Conservation (phyloP, 2,329 filamentous ascomycete species). For the Sphaerulina populicola region DNA sequence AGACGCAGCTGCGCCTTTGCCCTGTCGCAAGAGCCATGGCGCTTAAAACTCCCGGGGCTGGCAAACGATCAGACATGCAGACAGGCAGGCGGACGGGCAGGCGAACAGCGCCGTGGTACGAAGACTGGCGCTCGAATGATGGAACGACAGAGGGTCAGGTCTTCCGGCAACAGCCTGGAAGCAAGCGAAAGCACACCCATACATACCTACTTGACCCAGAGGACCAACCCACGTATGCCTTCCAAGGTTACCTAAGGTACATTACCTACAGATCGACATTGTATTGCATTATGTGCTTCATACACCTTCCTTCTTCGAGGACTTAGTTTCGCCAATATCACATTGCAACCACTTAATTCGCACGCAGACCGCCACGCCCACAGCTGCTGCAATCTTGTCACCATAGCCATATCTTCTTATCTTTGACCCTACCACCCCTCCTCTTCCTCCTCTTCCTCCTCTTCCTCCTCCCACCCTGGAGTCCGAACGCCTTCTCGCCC, state of each 20-base stretch:
- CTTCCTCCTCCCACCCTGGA: conserved; percentile 5
- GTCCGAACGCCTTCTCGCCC: conserved; percentile 13
- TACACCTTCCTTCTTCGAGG: background rate
- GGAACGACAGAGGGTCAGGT: no score
- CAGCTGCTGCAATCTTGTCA: background rate
- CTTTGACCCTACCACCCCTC: background rate
- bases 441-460: background rate
- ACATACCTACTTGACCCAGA: no score
- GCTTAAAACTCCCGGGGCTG: background rate
- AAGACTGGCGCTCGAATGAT: no score
- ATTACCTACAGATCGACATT: background rate
- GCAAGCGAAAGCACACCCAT: background rate
- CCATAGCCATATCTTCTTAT: background rate
- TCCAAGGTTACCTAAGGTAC: background rate
- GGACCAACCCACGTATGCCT: background rate
- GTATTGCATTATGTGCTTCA: background rate
- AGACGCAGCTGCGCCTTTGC: background rate
- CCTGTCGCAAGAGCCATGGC: background rate
- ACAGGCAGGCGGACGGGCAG: no score
- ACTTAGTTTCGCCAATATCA: background rate
- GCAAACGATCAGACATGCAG: no score
- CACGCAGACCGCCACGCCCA: background rate
- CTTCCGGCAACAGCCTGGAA: background rate
- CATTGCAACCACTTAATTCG: background rate
- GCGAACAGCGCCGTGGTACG: no score